These are phyloP conservation scores for Exophiala aquamarina DNA, from an alignment of 2,329 filamentous ascomycete genomes.

Conservation along the genomic window DNA sequence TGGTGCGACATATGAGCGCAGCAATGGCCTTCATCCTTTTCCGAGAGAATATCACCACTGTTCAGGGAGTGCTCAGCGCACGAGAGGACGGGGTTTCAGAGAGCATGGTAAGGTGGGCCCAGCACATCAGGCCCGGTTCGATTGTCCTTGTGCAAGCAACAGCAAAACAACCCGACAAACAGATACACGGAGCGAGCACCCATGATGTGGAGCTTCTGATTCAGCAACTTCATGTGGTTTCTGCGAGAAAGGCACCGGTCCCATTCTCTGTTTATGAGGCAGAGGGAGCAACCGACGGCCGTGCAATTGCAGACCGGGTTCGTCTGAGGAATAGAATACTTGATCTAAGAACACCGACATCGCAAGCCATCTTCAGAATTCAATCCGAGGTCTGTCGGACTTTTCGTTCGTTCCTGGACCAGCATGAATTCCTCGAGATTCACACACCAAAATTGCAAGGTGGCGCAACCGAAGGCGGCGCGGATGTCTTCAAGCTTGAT, in stretches of 20 bases:
- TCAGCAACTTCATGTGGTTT: constrained; percentile 56
- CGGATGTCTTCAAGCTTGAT: constrained; percentile 78
- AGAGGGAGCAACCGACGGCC: constrained; percentile 48
- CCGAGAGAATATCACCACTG: constrained; percentile 70
- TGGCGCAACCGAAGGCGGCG: constrained; percentile 78
- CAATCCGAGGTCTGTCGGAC: constrained; percentile 70
- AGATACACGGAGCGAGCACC: constrained; percentile 67
- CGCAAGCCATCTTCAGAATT: constrained; percentile 76
- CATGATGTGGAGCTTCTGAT: constrained; percentile 69
- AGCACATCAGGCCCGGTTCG: constrained; percentile 70
- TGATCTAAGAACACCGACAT: constrained; percentile 71
- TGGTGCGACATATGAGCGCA: constrained; percentile 56
- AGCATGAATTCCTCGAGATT: constrained; percentile 75
- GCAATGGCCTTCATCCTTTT: constrained; percentile 75
- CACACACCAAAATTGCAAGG: constrained; percentile 82
- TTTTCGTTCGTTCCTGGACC: constrained; percentile 69
- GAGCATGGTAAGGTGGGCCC: constrained; percentile 74
- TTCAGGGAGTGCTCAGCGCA: constrained; percentile 68
- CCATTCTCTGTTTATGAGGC: constrained; percentile 58
- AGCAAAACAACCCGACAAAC: constrained; percentile 62
- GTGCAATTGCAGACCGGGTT: constrained; percentile 62
- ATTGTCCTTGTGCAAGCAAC: constrained; percentile 69
- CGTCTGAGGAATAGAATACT: constrained; percentile 70
- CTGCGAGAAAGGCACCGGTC: constrained; percentile 51
- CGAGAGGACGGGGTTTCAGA: constrained; percentile 60